These are phyloP conservation scores for Pseudomonodictys pantanalensis DNA, from an alignment of 495 filamentous ascomycete genomes.

Conservation along the genomic window DNA sequence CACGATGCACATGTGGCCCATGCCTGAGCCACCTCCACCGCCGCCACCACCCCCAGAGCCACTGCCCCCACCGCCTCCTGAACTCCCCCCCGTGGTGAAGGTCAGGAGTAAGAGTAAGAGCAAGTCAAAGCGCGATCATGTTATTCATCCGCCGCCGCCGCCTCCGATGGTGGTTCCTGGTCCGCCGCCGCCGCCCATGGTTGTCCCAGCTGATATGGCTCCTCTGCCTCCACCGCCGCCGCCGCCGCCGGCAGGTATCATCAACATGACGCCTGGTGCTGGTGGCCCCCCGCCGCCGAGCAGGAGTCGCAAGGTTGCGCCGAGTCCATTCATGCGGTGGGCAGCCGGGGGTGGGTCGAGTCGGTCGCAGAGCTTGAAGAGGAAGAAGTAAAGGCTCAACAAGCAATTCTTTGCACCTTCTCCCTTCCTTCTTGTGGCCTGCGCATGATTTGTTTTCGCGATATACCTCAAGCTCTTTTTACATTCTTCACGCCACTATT, in stretches of 20 bases:
- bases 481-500: not conserved
- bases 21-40: constrained; percentile 59
- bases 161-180: constrained; percentile 20
- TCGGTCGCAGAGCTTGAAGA: constrained; percentile 31
- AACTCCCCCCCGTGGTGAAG: not conserved
- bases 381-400: constrained; percentile 31
- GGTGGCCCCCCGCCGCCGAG: not conserved
- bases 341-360: constrained; percentile 22
- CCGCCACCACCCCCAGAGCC: constrained; percentile 6
- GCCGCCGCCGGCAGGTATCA: not conserved
- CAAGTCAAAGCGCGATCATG: constrained; percentile 2
- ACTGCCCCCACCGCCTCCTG: constrained; percentile 4
- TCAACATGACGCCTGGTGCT: constrained; percentile 2
- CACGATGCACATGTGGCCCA: constrained; percentile 97
- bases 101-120: constrained; percentile 5
- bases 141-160: constrained; percentile 12
- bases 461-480: not conserved
- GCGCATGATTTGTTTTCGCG: constrained; percentile 8
- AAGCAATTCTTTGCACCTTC: too few species aligned
- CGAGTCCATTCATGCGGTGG: constrained; percentile 27
- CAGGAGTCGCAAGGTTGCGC: not conserved
- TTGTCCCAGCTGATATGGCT: not conserved
- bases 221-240: constrained; percentile 24
- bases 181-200: constrained; percentile 13
- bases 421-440: not conserved